phyloP scores from a whole-genome alignment of 192 early-diverging fungal genomes.

The Coemansia interrupta region DNA sequence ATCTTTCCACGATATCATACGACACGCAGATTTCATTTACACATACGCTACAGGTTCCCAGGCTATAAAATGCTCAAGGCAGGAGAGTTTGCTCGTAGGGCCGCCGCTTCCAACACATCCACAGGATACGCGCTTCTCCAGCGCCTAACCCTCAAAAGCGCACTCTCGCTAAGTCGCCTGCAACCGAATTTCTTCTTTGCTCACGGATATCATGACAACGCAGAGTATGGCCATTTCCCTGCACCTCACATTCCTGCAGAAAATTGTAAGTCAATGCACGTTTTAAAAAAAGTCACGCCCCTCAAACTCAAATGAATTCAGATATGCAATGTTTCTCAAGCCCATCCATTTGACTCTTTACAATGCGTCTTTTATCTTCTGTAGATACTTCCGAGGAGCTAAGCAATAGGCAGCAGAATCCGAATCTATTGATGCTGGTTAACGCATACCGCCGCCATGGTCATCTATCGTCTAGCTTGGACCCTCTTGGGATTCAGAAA shows the following conservation, averaged over 20 bases:
- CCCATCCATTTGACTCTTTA: background rate
- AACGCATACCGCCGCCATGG: slow-evolving; percentile 76
- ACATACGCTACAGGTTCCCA: background rate
- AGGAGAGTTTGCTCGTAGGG: slow-evolving; percentile 29
- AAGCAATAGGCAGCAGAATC: slow-evolving; percentile 74
- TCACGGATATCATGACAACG: slow-evolving; percentile 34
- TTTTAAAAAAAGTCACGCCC: background rate
- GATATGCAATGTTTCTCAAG: background rate
- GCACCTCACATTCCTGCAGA: slow-evolving; percentile 21
- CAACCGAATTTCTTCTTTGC: slow-evolving; percentile 16
- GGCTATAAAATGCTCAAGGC: slow-evolving; percentile 28
- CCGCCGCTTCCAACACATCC: background rate
- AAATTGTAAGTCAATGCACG: slow-evolving; percentile 29
- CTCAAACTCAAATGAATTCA: background rate
- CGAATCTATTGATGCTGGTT: slow-evolving; percentile 79
- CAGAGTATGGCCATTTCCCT: slow-evolving; percentile 36
- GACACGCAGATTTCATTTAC: background rate
- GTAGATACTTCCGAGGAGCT: slow-evolving; percentile 59
- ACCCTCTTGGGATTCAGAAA: slow-evolving; percentile 73
- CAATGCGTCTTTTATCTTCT: background rate
- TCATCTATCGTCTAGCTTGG: slow-evolving; percentile 75
- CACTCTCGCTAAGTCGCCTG: slow-evolving; percentile 11
- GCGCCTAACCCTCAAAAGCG: slow-evolving; percentile 10
- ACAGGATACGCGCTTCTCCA: background rate
- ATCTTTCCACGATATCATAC: too few relatives aligned